Evolutionary conservation across 352 stramenopile species (phyloP).

Genomic region (Phytophthora quininea): DNA sequence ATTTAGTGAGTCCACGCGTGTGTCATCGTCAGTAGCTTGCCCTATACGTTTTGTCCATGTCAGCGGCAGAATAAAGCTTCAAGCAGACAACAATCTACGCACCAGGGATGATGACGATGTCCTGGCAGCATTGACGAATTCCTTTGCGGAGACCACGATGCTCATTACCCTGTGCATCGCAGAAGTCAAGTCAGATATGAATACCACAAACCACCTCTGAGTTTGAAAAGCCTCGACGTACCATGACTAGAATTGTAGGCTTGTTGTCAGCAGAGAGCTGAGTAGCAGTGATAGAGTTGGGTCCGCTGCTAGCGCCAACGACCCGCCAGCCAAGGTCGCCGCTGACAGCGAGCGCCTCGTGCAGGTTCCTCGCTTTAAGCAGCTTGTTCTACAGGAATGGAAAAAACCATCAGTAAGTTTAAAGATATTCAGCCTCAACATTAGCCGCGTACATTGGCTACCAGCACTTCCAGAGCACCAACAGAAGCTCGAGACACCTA

Average conservation of each 20-base stretch:
- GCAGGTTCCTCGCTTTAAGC: conserved; percentile 70
- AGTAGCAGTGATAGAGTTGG: conserved; percentile 70
- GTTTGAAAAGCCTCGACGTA: conserved; percentile 18
- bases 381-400: conserved; percentile 55
- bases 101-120: conserved; percentile 79
- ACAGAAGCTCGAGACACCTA: conserved; percentile 76
- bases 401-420: neutral
- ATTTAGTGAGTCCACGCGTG: conserved; percentile 82
- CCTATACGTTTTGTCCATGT: conserved; percentile 19
- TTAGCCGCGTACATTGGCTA: conserved; percentile 59
- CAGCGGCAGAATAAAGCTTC: conserved; percentile 8
- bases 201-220: no score
- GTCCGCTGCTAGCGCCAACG: conserved; percentile 71
- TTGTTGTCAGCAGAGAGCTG: conserved; percentile 45
- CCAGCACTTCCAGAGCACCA: conserved; percentile 74
- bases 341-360: conserved; percentile 68
- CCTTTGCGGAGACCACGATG: conserved; percentile 74
- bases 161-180: conserved; percentile 63
- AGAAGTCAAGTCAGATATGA: no score
- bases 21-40: conserved; percentile 61
- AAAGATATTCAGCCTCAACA: neutral
- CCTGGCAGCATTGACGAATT: conserved; percentile 75
- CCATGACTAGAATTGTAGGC: conserved; percentile 86
- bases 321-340: conserved; percentile 74
- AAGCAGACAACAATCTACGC: conserved; percentile 7